Conservation (phyloP, 306 rosid species). For the Castanopsis chinensis region DNA sequence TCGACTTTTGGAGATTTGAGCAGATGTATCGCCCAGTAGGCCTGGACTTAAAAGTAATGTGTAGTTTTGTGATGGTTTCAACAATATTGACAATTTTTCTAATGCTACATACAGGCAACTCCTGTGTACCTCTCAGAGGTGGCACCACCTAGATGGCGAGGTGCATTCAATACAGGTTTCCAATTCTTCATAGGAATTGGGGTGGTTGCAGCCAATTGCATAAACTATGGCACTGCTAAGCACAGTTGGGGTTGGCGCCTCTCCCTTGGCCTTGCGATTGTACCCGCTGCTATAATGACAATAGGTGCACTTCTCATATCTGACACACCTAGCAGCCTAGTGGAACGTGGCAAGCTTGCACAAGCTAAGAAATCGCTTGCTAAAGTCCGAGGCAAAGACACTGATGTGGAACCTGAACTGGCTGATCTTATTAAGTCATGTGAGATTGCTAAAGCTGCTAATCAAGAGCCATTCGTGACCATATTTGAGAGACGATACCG, state of each 20-base stretch:
- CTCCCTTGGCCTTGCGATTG: conserved; percentile 66
- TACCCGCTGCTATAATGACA: conserved; percentile 48
- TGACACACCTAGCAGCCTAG: conserved; percentile 58
- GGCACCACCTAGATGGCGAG: conserved; percentile 75
- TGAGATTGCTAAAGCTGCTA: conserved; percentile 25
- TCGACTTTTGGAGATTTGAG: no score
- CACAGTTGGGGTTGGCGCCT: conserved; percentile 68
- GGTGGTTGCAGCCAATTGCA: conserved; percentile 45
- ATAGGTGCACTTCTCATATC: conserved; percentile 47
- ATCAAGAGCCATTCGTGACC: conserved; percentile 45
- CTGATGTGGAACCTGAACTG: conserved; percentile 47
- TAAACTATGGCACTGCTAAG: conserved; percentile 55
- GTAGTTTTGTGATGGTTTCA: no score
- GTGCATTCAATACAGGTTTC: conserved; percentile 73
- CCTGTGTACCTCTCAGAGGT: conserved; percentile 74
- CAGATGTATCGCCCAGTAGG: no score
- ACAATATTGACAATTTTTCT: not conserved
- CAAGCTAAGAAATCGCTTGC: conserved; percentile 48
- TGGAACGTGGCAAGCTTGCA: conserved; percentile 48
- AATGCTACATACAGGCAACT: conserved; percentile 40
- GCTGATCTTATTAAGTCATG: conserved; percentile 30
- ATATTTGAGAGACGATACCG: conserved; percentile 52
- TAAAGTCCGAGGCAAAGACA: conserved; percentile 43
- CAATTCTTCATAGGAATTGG: conserved; percentile 61
- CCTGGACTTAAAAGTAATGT: no score